Conservation (phyloP, 768 basidiomycete species). For the Xerocomellus intermedius region DNA sequence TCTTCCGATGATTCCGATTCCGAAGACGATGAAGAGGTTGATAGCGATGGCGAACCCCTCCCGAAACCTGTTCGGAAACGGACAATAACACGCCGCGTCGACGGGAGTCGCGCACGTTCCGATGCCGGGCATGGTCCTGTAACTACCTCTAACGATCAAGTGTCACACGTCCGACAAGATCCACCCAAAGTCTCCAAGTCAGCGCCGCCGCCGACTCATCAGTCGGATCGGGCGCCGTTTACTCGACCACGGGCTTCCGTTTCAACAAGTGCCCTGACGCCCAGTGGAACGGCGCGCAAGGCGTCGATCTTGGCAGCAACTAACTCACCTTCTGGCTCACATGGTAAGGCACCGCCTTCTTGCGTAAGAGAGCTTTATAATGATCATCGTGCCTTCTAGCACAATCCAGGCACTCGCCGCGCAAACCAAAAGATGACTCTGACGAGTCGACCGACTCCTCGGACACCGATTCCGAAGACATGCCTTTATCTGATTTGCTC, state of each 20-base stretch:
- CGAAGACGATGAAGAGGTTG: conserved; percentile 36
- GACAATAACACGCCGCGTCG: conserved; percentile 31
- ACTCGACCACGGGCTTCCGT: conserved; percentile 48
- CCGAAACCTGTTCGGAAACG: conserved; percentile 35
- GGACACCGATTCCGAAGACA: conserved; percentile 51
- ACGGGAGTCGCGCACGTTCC: conserved; percentile 13
- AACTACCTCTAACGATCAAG: neutral
- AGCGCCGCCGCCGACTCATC: conserved; percentile 31
- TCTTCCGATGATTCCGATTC: conserved; percentile 38
- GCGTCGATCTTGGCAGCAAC: conserved; percentile 42
- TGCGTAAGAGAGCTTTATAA: neutral
- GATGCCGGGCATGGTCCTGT: conserved; percentile 16
- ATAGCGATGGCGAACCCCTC: conserved; percentile 35
- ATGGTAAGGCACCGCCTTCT: conserved; percentile 28
- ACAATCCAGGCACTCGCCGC: neutral
- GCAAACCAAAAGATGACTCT: conserved; percentile 11
- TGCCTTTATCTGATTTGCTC: conserved; percentile 62
- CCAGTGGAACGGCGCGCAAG: conserved; percentile 49
- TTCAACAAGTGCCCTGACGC: conserved; percentile 58
- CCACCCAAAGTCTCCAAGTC: conserved; percentile 13
- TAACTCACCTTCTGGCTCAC: conserved; percentile 26
- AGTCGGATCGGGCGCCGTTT: conserved; percentile 2
- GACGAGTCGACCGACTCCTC: conserved; percentile 32
- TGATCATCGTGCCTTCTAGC: conserved; percentile 1
- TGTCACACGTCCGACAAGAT: conserved; percentile 3